A percentile compares a stretch with the other conserved stretches of the same genome.
These are phyloP conservation scores for Suillus cothurnatus DNA, from an alignment of 768 basidiomycete species.

Conservation along the genomic window DNA sequence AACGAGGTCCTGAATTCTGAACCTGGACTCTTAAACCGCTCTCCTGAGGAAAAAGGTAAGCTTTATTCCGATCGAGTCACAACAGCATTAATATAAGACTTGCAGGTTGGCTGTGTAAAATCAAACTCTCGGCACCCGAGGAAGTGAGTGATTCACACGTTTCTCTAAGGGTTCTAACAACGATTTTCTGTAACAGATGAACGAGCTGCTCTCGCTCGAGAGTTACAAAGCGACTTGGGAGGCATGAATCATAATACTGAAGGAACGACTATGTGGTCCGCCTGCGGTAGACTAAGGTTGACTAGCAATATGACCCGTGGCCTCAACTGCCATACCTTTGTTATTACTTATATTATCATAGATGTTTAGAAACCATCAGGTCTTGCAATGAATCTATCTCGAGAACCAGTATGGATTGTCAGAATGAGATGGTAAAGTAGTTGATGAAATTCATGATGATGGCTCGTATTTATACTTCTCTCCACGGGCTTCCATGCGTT, in stretches of 20 bases:
- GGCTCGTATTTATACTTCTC: constrained; percentile 86
- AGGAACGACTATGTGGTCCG: not conserved
- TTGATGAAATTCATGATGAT: constrained; percentile 32
- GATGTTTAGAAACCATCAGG: not conserved
- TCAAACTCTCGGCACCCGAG: constrained; percentile 72
- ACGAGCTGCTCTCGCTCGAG: constrained; percentile 70
- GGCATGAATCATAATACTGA: constrained; percentile 23
- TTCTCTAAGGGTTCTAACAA: constrained; percentile 1
- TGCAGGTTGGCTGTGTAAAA: constrained; percentile 95
- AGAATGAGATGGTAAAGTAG: constrained; percentile 5
- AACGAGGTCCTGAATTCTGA: constrained; percentile 68
- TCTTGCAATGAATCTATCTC: constrained; percentile 6
- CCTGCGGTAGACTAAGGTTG: not conserved
- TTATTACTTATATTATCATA: constrained; percentile 10
- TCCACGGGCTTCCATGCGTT: constrained; percentile 89
- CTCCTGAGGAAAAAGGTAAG: constrained; percentile 80
- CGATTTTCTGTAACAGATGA: constrained; percentile 47
- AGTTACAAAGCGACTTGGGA: constrained; percentile 71
- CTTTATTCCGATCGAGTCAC: not conserved
- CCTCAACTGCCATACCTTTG: constrained; percentile 26
- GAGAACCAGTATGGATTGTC: not conserved
- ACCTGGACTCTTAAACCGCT: constrained; percentile 88
- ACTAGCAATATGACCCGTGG: constrained; percentile 13
- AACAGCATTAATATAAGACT: not conserved
- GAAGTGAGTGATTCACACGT: constrained; percentile 55